These are phyloP conservation scores for Backusella tuberculispora DNA, from an alignment of 192 early-diverging fungal genomes.

Conservation along the genomic window DNA sequence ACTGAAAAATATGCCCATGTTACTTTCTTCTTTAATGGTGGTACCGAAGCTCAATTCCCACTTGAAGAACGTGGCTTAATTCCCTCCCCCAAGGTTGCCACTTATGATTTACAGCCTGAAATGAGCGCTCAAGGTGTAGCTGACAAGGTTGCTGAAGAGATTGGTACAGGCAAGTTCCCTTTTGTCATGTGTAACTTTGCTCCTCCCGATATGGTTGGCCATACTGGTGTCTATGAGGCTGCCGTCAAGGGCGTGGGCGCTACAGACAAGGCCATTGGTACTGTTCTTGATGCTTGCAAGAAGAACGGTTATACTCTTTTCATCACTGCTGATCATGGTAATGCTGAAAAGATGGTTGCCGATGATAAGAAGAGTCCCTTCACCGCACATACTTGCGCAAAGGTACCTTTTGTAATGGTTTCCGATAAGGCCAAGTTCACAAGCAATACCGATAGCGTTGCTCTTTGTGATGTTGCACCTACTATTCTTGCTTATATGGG, in stretches of 20 bases:
- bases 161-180: constrained; percentile 78
- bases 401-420: constrained; percentile 93
- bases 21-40: constrained; percentile 99
- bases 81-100: constrained; percentile 93
- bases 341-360: constrained; percentile 97
- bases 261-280: constrained; percentile 93
- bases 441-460: constrained; percentile 56
- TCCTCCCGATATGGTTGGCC: constrained; percentile 95
- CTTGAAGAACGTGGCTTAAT: constrained; percentile 91
- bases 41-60: constrained; percentile 89
- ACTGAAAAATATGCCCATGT: constrained; percentile 99
- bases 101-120: constrained; percentile 95
- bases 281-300: constrained; percentile 94
- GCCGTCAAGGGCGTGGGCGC: constrained; percentile 91
- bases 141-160: constrained; percentile 86
- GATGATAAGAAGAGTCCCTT: constrained; percentile 85
- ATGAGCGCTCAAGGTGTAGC: constrained; percentile 93
- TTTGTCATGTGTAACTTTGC: constrained; percentile 99
- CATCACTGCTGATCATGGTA: constrained; percentile 98
- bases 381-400: constrained; percentile 92
- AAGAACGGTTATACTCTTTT: constrained; percentile 88
- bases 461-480: constrained; percentile 96
- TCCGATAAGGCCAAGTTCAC: constrained; percentile 55
- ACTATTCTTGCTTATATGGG: constrained; percentile 94
- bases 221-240: constrained; percentile 94